Conservation (phyloP, 164 flowering plant genomes). For the Stephania japonica region DNA sequence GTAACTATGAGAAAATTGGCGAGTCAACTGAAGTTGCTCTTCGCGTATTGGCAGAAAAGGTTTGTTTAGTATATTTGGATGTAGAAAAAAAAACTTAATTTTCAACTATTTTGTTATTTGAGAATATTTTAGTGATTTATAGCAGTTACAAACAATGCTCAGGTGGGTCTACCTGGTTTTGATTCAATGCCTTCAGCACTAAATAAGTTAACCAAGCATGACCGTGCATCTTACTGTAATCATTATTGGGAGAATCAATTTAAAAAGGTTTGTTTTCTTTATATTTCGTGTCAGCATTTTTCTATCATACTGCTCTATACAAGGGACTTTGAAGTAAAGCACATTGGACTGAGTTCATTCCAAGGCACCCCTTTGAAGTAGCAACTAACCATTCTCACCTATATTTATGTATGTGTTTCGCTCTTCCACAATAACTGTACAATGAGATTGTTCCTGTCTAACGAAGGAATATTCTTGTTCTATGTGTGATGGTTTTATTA, state of each 20-base stretch:
- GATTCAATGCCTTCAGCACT: constrained; percentile 96
- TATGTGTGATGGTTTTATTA: not conserved
- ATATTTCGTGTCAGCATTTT: not conserved
- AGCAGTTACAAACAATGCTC: constrained; percentile 8
- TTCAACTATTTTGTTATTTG: not conserved
- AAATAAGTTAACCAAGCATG: constrained; percentile 89
- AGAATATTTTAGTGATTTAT: not conserved
- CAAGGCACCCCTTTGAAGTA: not conserved
- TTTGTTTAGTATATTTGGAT: constrained; percentile 8
- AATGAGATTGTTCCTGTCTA: not conserved
- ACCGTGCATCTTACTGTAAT: constrained; percentile 95
- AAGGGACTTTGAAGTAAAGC: not conserved
- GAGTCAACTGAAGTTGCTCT: constrained; percentile 99
- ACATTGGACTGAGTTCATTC: not conserved
- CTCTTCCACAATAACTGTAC: not conserved
- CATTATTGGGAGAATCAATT: constrained; percentile 92
- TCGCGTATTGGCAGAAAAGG: constrained; percentile 94
- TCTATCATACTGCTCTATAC: not conserved
- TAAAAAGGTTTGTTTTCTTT: constrained; percentile 60
- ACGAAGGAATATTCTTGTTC: not conserved
- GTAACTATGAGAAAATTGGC: constrained; percentile 86
- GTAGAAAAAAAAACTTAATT: not conserved
- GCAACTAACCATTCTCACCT: not conserved
- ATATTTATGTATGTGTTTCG: not conserved
- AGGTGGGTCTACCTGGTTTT: constrained; percentile 99